Base-by-base conservation (phyloP, 345 rosid genomes). In the Aethionema arabicum region DNA sequence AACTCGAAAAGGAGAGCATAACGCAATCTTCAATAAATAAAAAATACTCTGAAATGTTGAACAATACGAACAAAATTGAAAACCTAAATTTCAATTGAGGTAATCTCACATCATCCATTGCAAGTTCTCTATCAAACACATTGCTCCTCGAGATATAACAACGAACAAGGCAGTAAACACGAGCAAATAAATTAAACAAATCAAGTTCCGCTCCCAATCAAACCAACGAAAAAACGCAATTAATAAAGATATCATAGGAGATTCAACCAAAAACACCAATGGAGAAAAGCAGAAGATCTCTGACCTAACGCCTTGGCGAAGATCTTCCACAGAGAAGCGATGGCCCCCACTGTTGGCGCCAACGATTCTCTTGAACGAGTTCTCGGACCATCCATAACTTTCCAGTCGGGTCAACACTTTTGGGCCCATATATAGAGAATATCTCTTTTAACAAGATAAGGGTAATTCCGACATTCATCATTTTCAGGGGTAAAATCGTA, bases 21-120 rank as follows among this genome's bases (percentile, higher is more conserved):
- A 21, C 27, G 27, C 27, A 21, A 21, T 21, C 27, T 1, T 21
- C 27, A 35, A n/a, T 37, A 2, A 53, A 60, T 33, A 42, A 12
- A 59, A 3, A 31, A 32, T 2, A n/a, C n/a, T 14, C 1, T 16
- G 32, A 36, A 31, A 32, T 59, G 30, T 14, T 13, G 4, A 12
- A 12, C 39, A 14, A 3, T 49, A 49, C 7, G 51, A 15, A 12
- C 38, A 4, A 4, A 65, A 46, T 13, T 0, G 3, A 11, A 37
- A 65, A 65, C 62, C 62, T 65, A 65, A 47, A 53, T 32, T 33
- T 11, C 45, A 64, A 53, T 32, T 16, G 4, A 8, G 11, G 30
- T 13, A 54, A 35, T 2, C 12, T 44, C 21, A 11, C 43, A 27
- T 33, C 36, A 33, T 7, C 12, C 14, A 35, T 15, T 42, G 2